Evolutionary conservation across 257 asterid genomes (phyloP).

Genomic region (Nicotiana sylvestris): DNA sequence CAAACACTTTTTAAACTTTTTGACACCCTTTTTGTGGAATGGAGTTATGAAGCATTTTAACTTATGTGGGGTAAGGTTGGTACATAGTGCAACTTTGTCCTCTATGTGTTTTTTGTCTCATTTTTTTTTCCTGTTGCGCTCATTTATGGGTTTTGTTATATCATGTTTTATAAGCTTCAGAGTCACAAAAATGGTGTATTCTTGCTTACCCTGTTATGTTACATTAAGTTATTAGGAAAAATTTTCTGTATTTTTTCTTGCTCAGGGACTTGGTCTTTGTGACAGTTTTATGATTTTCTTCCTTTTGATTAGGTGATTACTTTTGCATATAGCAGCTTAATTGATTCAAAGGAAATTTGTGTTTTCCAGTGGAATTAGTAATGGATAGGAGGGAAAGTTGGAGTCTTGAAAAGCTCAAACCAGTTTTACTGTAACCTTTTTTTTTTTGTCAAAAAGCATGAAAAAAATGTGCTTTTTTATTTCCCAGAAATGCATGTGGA

Average conservation of each 20-base stretch:
- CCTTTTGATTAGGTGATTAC: background rate
- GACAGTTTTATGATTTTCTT: background rate
- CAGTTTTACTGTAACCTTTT: too few species aligned
- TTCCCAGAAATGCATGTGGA: background rate
- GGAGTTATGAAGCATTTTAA: too few species aligned
- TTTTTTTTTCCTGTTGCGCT: background rate
- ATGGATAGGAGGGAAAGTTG: background rate
- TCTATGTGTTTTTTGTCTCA: background rate
- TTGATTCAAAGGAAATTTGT: too few species aligned
- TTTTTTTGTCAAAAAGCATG: background rate
- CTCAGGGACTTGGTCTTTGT: too few species aligned
- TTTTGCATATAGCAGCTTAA: too few species aligned
- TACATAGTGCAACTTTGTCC: background rate
- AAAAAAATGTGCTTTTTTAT: background rate
- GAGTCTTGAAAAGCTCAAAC: background rate
- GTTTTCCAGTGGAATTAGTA: too few species aligned
- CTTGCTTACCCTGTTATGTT: too few species aligned
- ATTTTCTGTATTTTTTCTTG: too few species aligned
- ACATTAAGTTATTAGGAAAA: too few species aligned
- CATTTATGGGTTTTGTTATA: background rate
- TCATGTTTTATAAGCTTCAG: background rate
- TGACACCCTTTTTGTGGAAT: background rate
- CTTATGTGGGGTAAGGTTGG: background rate
- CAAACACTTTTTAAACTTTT: background rate
- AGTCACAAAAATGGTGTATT: background rate